Percentiles rank a stretch among this genome's conserved stretches.
These are phyloP conservation scores for Megacollybia platyphylla DNA, from an alignment of 1,284 basidiomycete genomes.

Conservation along the genomic window DNA sequence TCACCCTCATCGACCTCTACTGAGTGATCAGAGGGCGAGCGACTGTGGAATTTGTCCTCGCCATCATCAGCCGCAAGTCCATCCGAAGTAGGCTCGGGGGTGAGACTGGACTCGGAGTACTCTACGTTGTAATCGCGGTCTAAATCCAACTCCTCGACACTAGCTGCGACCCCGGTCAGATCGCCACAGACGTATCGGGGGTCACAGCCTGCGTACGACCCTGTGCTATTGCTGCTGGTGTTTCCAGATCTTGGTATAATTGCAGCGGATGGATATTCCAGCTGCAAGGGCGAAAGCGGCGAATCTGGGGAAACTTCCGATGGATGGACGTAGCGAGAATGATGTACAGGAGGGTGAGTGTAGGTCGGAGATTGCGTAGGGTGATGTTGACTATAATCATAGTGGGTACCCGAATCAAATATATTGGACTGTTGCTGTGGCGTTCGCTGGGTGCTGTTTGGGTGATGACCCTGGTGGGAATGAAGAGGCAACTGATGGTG, in stretches of 20 bases:
- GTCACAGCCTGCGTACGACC: slow-evolving; percentile 1
- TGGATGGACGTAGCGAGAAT: not conserved
- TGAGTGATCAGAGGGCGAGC: too few species aligned
- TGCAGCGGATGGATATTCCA: not conserved
- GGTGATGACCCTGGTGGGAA: not conserved
- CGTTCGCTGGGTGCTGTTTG: not conserved
- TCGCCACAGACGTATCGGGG: slow-evolving; percentile 2
- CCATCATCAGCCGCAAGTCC: too few species aligned
- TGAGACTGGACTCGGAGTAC: too few species aligned
- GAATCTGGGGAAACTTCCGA: slow-evolving; percentile 2
- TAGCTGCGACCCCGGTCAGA: slow-evolving; percentile 1
- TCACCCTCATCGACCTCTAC: not conserved
- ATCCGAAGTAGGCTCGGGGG: too few species aligned
- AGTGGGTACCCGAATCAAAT: not conserved
- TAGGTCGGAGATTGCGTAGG: too few species aligned
- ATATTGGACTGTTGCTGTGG: too few species aligned
- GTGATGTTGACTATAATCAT: not conserved
- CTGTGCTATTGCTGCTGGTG: not conserved
- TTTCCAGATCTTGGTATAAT: not conserved
- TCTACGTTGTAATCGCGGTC: too few species aligned
- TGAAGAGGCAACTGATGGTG: not conserved
- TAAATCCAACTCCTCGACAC: too few species aligned
- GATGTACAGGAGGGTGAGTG: not conserved
- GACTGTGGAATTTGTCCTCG: too few species aligned
- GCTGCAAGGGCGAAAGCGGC: not conserved